Evolutionary conservation across 2,329 filamentous ascomycete genomes (phyloP), one percentile per base, ranked within the genome.

Genomic region (Phialocephala subalpina): DNA sequence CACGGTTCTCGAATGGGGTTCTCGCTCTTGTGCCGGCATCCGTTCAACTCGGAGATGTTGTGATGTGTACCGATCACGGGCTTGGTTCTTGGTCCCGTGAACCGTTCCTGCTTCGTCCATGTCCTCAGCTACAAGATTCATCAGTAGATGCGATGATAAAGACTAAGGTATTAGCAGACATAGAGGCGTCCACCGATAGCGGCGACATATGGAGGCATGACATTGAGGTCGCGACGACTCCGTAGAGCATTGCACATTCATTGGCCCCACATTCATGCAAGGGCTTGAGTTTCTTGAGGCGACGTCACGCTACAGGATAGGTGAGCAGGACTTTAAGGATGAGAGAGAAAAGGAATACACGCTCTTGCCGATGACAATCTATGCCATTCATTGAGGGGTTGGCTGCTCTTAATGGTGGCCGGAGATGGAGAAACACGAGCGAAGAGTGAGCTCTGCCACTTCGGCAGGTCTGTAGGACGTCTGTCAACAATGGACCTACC

Each of bases 1-100:
- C 55, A 12, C 11, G 55, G 9, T 57, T 57, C 11, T 35, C 29
- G 2, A 22, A 12, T 22, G 33, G 55, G n/a, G 29, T 14, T 20
- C 55, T 40, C 22, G 33, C 33, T 57, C 55, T 57, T 36, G 55
- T 57, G 9, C 55, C 33, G 11, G 9, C 55, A 12, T 20, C 55
- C 4, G 33, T 40, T 35, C 29, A 36, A 16, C n/a, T 36, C 11
- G 33, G 55, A 25, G 33, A 57, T 20, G 20, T 57, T 7, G 29
- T 38, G 6, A n/a, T 38, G 5, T 6, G 12, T 3, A 38, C 29
- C 12, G 16, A 20, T 3, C 7, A 22, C 7, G 7, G 20, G 6
- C 18, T 55, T 3, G 55, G 27, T 35, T 7, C 12, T 16, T 56
- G 52, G 25, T n/a, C 22, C 14, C 33, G 55, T 14, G 35, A 25